Percentiles rank a stretch among this genome's conserved stretches.
These are phyloP conservation scores for Chrysosporium keratinophilum DNA, from an alignment of 2,329 filamentous ascomycete species.

Conservation along the genomic window DNA sequence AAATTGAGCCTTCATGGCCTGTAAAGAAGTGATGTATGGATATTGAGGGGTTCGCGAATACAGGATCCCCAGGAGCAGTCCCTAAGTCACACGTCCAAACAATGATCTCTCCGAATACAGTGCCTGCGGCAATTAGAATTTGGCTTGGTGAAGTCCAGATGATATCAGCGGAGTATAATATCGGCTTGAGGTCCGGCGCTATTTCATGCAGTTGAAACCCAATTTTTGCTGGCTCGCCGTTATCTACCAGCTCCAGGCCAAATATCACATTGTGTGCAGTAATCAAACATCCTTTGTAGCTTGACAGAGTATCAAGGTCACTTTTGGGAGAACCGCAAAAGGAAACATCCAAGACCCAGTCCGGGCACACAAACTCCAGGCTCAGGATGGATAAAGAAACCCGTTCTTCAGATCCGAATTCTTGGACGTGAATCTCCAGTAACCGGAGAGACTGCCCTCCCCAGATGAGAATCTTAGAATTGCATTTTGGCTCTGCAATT, in stretches of 20 bases:
- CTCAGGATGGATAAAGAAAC: constrained; percentile 24
- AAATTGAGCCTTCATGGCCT: constrained; percentile 85
- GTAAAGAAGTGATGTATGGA: constrained; percentile 48
- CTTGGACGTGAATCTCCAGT: constrained; percentile 22
- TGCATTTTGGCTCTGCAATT: constrained; percentile 15
- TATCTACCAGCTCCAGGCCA: constrained; percentile 32
- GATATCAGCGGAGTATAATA: constrained; percentile 76
- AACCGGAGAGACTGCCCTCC: constrained; percentile 50
- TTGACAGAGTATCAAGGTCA: constrained; percentile 20
- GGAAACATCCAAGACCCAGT: constrained; percentile 67
- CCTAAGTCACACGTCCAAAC: constrained; percentile 62
- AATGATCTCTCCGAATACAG: constrained; percentile 87
- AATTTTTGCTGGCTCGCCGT: constrained; percentile 16
- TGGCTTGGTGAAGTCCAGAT: constrained; percentile 48
- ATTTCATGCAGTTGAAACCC: constrained; percentile 28
- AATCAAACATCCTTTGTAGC: constrained; percentile 49
- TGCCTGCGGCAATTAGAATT: constrained; percentile 74
- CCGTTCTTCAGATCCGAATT: constrained; percentile 13
- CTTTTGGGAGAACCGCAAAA: constrained; percentile 35
- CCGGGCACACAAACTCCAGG: constrained; percentile 44
- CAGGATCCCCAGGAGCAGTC: constrained; percentile 10
- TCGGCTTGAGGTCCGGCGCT: constrained; percentile 56
- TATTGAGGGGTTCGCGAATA: constrained; percentile 21
- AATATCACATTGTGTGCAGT: constrained; percentile 82
- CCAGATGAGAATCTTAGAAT: constrained; percentile 49